These are phyloP conservation scores for Serendipita sp. DNA, from an alignment of 768 basidiomycete genomes.

Conservation along the genomic window DNA sequence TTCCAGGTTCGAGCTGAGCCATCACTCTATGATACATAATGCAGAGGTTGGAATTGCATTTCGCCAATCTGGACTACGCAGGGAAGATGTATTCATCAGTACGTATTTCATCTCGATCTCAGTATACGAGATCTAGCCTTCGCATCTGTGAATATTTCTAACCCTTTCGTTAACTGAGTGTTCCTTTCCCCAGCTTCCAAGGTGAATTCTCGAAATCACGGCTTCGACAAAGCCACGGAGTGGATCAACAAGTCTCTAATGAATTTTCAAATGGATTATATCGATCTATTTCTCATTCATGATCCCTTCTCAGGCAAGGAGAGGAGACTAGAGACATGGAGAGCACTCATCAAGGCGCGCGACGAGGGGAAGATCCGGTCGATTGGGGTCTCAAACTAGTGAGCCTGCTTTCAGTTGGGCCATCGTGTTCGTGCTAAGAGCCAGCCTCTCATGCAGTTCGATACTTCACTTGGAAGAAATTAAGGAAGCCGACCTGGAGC, in stretches of 20 bases:
- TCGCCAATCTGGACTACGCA: slow-evolving; percentile 20
- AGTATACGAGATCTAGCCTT: neutral
- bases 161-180: neutral
- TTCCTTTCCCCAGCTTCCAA: slow-evolving; percentile 43
- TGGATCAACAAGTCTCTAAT: slow-evolving; percentile 46
- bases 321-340: slow-evolving; percentile 53
- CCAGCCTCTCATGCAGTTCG: slow-evolving; percentile 26
- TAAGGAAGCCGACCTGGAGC: slow-evolving; percentile 37
- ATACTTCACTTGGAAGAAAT: slow-evolving; percentile 65
- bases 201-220: slow-evolving; percentile 37
- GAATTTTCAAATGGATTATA: slow-evolving; percentile 41
- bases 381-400: slow-evolving; percentile 82
- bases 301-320: slow-evolving; percentile 48
- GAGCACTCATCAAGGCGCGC: slow-evolving; percentile 47
- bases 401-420: slow-evolving; percentile 15
- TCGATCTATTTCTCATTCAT: slow-evolving; percentile 69
- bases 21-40: neutral
- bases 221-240: slow-evolving; percentile 42
- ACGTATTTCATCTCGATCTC: slow-evolving; percentile 13
- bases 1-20: neutral
- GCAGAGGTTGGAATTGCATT: slow-evolving; percentile 21
- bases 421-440: neutral
- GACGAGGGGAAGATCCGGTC: slow-evolving; percentile 45
- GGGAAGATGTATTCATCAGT: slow-evolving; percentile 23
- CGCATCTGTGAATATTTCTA: too few species aligned